Evolutionary conservation across 306 rosid genomes (phyloP).

Genomic region (Prosopis cineraria): DNA sequence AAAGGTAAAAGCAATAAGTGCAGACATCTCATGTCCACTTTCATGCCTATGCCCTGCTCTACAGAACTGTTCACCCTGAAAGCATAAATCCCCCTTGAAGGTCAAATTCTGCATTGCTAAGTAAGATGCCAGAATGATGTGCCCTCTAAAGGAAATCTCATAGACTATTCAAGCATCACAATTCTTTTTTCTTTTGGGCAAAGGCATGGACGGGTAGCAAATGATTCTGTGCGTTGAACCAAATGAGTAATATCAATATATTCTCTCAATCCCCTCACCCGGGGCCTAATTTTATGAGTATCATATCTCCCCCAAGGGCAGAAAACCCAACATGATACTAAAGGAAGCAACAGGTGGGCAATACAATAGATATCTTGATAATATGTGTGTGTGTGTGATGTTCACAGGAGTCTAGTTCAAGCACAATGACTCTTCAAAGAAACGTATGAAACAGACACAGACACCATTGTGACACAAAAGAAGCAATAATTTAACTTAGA

Average conservation of each 20-base stretch:
- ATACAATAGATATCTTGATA: background rate
- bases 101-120: slow-evolving; percentile 17
- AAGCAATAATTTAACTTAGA: background rate
- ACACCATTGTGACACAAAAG: background rate
- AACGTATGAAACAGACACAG: slow-evolving; percentile 1
- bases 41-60: background rate
- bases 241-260: no score
- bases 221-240: background rate
- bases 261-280: background rate
- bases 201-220: background rate
- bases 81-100: slow-evolving; percentile 4
- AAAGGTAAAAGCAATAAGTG: background rate
- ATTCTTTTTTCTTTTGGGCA: background rate
- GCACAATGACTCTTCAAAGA: background rate
- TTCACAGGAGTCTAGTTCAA: background rate
- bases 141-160: slow-evolving; percentile 5
- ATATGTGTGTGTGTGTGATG: background rate
- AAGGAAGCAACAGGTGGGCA: background rate
- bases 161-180: background rate
- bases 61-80: background rate
- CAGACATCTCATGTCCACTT: slow-evolving; percentile 2
- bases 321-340: background rate
- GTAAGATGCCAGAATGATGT: slow-evolving; percentile 21
- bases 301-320: background rate
- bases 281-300: background rate